Evolutionary conservation across 2,329 filamentous ascomycete genomes (phyloP).

Genomic region (Fusarium secorum): DNA sequence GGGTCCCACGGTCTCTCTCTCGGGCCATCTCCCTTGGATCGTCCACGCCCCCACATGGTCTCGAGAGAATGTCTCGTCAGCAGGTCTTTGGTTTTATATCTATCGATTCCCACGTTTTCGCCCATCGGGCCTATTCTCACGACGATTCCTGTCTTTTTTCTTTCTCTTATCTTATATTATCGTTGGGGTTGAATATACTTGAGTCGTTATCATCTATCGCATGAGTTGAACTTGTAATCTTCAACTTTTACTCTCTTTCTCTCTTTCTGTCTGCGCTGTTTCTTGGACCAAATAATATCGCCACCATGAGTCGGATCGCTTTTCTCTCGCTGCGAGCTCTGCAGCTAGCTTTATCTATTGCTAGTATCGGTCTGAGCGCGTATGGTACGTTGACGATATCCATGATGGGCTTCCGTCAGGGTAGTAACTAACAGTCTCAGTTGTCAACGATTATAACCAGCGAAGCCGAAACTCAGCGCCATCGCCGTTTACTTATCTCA

Average conservation of each 20-base stretch:
- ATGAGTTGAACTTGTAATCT: not conserved
- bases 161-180: conserved; percentile 5
- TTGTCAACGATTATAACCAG: conserved; percentile 66
- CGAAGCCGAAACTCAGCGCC: conserved; percentile 63
- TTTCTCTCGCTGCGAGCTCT: conserved; percentile 34
- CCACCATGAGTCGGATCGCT: conserved; percentile 29
- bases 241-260: not conserved
- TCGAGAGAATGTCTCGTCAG: conserved; percentile 35
- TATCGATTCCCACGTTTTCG: conserved; percentile 38
- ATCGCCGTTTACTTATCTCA: conserved; percentile 64
- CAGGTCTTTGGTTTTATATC: conserved; percentile 38
- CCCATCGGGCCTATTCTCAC: conserved; percentile 16
- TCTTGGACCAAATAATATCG: not conserved
- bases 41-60: conserved; percentile 37
- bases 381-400: conserved; percentile 29
- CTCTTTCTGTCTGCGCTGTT: not conserved
- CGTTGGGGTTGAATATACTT: not conserved
- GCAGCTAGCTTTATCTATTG: conserved; percentile 36
- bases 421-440: conserved; percentile 47
- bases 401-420: not conserved
- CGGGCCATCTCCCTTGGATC: conserved; percentile 38
- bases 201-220: not conserved
- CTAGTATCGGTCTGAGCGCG: conserved; percentile 38
- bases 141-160: conserved; percentile 9
- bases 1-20: conserved; percentile 38